Conservation (phyloP, 2,329 filamentous ascomycete genomes). For the Thielaviopsis punctulata region DNA sequence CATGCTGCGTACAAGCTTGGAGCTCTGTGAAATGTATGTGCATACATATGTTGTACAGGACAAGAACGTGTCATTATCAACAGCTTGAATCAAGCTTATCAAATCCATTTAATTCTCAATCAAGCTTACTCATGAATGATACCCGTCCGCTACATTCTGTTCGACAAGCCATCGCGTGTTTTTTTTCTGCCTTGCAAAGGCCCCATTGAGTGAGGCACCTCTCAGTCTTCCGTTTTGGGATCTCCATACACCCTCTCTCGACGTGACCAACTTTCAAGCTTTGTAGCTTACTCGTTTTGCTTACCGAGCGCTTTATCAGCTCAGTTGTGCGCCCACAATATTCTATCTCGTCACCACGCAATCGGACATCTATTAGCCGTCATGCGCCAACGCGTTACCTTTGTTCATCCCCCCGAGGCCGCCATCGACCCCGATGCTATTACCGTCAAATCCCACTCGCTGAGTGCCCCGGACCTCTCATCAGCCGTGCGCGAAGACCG, state of each 20-base stretch:
- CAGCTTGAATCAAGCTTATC: background rate
- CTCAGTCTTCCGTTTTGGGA: background rate
- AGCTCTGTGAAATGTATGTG: background rate
- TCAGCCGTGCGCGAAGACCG: constrained; percentile 61
- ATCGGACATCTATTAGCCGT: too few relatives aligned
- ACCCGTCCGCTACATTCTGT: too few relatives aligned
- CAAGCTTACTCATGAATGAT: too few relatives aligned
- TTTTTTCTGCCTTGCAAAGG: background rate
- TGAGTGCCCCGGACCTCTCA: constrained; percentile 37
- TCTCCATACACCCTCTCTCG: background rate
- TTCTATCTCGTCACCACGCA: too few relatives aligned
- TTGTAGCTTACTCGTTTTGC: background rate
- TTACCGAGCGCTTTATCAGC: background rate
- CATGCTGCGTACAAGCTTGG: background rate
- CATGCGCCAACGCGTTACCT: constrained; percentile 71
- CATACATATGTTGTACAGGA: too few relatives aligned
- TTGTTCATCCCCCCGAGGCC: constrained; percentile 48
- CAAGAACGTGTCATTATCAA: background rate
- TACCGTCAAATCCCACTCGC: constrained; percentile 33
- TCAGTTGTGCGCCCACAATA: background rate
- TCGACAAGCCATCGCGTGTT: background rate
- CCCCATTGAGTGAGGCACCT: background rate
- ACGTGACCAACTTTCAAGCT: background rate
- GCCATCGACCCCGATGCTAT: constrained; percentile 48
- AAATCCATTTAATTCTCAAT: background rate